phyloP scores from a whole-genome alignment of 768 basidiomycete genomes.

The Lactarius vividus region DNA sequence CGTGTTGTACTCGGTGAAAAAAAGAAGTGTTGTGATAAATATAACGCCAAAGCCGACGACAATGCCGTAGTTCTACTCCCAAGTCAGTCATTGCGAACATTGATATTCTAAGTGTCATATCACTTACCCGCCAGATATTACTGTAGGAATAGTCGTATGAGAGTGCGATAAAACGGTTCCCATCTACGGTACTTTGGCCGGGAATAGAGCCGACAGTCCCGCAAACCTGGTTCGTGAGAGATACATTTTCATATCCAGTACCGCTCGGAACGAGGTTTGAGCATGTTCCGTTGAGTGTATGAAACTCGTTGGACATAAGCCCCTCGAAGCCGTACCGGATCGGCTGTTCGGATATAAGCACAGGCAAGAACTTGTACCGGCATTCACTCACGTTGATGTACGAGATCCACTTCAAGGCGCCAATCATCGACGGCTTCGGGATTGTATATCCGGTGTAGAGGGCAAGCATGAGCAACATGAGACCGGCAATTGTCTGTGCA shows the following conservation, averaged over 20 bases:
- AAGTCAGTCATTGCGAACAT: neutral
- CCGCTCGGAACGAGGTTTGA: constrained; percentile 59
- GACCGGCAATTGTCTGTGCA: constrained; percentile 57
- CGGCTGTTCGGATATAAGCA: constrained; percentile 44
- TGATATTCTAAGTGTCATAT: neutral
- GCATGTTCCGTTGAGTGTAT: constrained; percentile 59
- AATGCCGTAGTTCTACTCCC: constrained; percentile 63
- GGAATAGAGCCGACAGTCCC: constrained; percentile 61
- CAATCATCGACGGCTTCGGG: constrained; percentile 66
- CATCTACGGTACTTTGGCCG: constrained; percentile 60
- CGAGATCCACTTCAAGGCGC: constrained; percentile 83
- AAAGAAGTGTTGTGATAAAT: constrained; percentile 56
- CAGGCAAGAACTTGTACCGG: constrained; percentile 14
- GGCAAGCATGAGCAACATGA: constrained; percentile 55
- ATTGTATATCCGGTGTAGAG: constrained; percentile 71
- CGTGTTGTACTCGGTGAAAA: constrained; percentile 57
- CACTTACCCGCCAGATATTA: constrained; percentile 50
- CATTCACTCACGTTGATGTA: constrained; percentile 53
- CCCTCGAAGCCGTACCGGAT: constrained; percentile 72
- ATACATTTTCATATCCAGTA: constrained; percentile 55
- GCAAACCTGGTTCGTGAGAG: constrained; percentile 70
- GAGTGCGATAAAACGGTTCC: constrained; percentile 52
- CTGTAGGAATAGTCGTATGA: constrained; percentile 41
- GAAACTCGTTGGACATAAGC: constrained; percentile 80
- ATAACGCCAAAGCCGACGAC: constrained; percentile 59